Evolutionary conservation across 2,329 filamentous ascomycete genomes (phyloP).

Genomic region (Corinectria fuckeliana): DNA sequence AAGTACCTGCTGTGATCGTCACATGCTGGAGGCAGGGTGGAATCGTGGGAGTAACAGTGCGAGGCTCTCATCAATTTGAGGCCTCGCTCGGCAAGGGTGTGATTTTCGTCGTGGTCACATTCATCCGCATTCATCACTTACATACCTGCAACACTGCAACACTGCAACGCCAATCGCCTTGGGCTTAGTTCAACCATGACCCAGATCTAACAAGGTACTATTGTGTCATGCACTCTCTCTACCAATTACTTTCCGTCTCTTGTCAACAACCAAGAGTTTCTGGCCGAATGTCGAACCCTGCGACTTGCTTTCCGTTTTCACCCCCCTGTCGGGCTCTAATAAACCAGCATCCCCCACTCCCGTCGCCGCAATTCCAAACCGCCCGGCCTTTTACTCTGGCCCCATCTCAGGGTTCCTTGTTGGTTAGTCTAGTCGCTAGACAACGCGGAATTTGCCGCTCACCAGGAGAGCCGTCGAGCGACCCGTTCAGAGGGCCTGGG

Average conservation of each 20-base stretch:
- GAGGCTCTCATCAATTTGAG: conserved; percentile 3
- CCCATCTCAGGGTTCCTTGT: conserved; percentile 19
- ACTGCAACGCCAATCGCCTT: conserved; percentile 1
- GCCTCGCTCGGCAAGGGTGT: background rate
- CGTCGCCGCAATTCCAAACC: conserved; percentile 35
- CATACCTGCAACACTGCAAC: too few relatives aligned
- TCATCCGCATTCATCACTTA: background rate
- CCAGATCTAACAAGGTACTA: conserved; percentile 4
- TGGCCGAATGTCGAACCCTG: conserved; percentile 24
- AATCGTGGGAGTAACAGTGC: background rate
- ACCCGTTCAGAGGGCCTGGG: too few relatives aligned
- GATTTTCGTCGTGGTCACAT: background rate
- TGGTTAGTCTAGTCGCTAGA: background rate
- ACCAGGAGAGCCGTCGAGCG: too few relatives aligned
- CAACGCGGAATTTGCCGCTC: conserved; percentile 18
- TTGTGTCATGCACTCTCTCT: background rate
- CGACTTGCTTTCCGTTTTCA: conserved; percentile 38
- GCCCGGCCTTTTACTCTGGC: conserved; percentile 25
- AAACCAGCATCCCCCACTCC: conserved; percentile 33
- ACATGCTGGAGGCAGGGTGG: conserved; percentile 1
- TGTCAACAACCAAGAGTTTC: conserved; percentile 11
- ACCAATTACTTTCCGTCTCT: background rate
- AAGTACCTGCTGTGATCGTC: conserved; percentile 3
- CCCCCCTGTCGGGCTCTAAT: conserved; percentile 25
- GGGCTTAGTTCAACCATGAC: conserved; percentile 1